Evolutionary conservation across 768 basidiomycete species (phyloP).

Genomic region (Daedaleopsis nitida): DNA sequence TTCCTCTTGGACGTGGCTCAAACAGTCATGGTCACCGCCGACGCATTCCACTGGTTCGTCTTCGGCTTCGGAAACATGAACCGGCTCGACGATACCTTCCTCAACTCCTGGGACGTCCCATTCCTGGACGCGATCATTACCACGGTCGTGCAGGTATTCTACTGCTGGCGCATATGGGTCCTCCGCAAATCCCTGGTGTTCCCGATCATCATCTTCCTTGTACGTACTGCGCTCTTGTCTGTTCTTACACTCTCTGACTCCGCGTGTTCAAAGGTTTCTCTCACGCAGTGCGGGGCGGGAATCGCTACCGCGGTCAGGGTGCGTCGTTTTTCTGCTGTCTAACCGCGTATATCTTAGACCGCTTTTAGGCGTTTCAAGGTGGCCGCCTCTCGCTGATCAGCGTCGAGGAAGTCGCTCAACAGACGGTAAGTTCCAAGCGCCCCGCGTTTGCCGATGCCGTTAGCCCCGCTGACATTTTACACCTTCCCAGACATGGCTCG

Average conservation of each 20-base stretch:
- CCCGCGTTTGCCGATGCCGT: background rate
- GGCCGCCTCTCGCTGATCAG: background rate
- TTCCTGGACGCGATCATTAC: slow-evolving; percentile 6
- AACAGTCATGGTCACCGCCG: slow-evolving; percentile 8
- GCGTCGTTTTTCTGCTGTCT: background rate
- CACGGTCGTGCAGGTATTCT: slow-evolving; percentile 11
- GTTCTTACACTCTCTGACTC: background rate
- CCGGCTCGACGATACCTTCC: background rate
- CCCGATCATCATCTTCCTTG: background rate
- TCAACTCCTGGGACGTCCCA: slow-evolving; percentile 8
- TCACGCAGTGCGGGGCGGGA: background rate
- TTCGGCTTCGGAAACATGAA: slow-evolving; percentile 7
- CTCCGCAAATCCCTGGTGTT: background rate
- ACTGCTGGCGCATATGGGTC: slow-evolving; percentile 11
- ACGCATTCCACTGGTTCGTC: slow-evolving; percentile 3
- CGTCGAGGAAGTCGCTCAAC: background rate
- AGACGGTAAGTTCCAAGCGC: background rate
- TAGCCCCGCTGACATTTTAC: background rate
- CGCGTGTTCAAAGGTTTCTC: background rate
- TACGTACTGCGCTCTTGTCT: background rate
- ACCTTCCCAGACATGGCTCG: background rate
- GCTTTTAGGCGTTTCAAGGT: background rate
- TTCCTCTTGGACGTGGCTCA: slow-evolving; percentile 3
- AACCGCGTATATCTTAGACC: background rate
- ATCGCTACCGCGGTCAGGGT: background rate